Evolutionary conservation across 2,329 filamentous ascomycete genomes (phyloP), one percentile per base, ranked within the genome.

Genomic region (Paecilomyces variotii): DNA sequence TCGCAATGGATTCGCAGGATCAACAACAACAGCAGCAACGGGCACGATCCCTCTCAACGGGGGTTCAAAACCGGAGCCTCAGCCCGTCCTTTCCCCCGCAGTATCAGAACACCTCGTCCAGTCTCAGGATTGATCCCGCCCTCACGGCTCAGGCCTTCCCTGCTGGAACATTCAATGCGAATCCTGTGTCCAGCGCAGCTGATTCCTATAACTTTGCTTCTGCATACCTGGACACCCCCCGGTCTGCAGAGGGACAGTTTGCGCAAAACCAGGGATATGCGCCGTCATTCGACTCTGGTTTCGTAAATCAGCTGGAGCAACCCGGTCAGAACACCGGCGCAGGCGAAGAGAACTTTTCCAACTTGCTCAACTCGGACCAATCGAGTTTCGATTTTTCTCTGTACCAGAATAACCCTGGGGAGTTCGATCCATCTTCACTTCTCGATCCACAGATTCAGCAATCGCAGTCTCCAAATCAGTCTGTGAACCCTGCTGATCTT

Each of bases 401-500:
- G 54, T 76, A 76, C 58, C 30, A 55, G 32, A 60, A 56, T 32
- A 62, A 63, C 53, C 65, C 67, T 34, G 63, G 71, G 26, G 73
- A 74, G 30, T 76, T 74, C 59, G 69, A 73, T 57, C 69, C 74
- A 53, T 72, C 72, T 7, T 64, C 74, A 14, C 60, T 78, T 62
- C 62, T 77, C 35, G 75, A 78, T 59, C 71, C 73, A n/a, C 73
- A 76, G 59, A 67, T 69, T 58, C 68, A 68, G 54, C 67, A 69
- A 56, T 65, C 68, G 24, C 70, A 70, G 62, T 63, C 68, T 19
- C 67, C 76, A 54, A 75, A 73, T 59, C 76, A 75, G 58, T 72
- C 72, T 7, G 69, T 80, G 60, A 79, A 79, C 58, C 78, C 78
- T 4, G 77, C 75, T 35, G 77, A 80, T 59, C 65, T 80, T 49